Base-by-base conservation (phyloP, 2,329 filamentous ascomycete genomes). In the Claviceps humidiphila region DNA sequence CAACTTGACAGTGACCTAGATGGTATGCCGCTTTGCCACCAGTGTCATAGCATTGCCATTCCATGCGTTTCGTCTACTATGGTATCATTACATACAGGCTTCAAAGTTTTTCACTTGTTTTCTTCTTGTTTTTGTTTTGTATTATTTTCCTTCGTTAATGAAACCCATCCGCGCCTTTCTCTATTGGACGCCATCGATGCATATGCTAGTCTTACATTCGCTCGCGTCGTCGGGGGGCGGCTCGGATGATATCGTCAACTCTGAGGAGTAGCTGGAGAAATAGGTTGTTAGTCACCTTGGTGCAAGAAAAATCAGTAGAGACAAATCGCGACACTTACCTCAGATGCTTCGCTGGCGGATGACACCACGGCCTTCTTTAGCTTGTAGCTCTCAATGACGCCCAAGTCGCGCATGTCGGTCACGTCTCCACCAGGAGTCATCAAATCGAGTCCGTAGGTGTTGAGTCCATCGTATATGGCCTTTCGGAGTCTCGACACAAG, bases 301-400 rank as follows among this genome's bases (percentile, higher is more conserved):
- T 16, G 13, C 42, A 44, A 6, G 16, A 5, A 16, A 26, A 34
- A 34, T 34, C 34, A 45, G n/a, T n/a, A 39, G 13, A 26, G 16
- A 34, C 9, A 7, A 6, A 34, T 44, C n/a, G 17, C n/a, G 17
- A 26, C 37, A 67, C 82, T 74, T 76, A 94, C 89, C 80, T 98
- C 93, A 58, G 93, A 90, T 57, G 93, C 93, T 72, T 98, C 93
- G 54, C 89, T 94, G 22, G 93, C 93, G 56, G 89, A 95, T 51
- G 87, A 94, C 50, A 98, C 93, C 51, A 98, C 93, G n/a, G 93
- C 93, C 67, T 82, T 85, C 81, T 98, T 98, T 67, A 98, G 74
- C 78, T 98, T 98, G 77, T 96, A 97, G 69, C 89, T 95, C 74
- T 98, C 93, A 59, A 98, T 85, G 30, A 98, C 90, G 45, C 93